Percentiles rank a stretch among this genome's conserved stretches.
Evolutionary conservation across 2,329 filamentous ascomycete species (phyloP).

Genomic region (Pseudogymnoascus sp.): DNA sequence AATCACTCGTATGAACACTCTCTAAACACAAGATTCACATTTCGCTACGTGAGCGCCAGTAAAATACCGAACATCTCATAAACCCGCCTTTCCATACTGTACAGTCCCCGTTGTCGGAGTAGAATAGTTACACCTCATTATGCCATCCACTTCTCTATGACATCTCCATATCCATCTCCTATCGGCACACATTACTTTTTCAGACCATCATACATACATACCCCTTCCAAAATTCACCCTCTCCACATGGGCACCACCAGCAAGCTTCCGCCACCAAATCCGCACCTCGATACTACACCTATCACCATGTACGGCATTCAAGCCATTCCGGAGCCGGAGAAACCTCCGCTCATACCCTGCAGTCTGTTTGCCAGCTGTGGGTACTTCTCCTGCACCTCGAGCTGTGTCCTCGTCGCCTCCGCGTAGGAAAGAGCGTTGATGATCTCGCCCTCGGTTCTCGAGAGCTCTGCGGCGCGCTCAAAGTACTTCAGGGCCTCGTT

Average conservation of each 20-base stretch:
- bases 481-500: slow-evolving; percentile 94
- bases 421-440: slow-evolving; percentile 95
- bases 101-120: neutral
- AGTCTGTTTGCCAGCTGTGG: slow-evolving; percentile 70
- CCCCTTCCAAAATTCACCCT: slow-evolving; percentile 1
- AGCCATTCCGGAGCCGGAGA: slow-evolving; percentile 23
- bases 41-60: slow-evolving; percentile 2
- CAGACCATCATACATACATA: slow-evolving; percentile 1
- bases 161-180: neutral
- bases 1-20: neutral
- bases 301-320: slow-evolving; percentile 16
- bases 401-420: slow-evolving; percentile 90
- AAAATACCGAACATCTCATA: slow-evolving; percentile 1
- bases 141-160: neutral
- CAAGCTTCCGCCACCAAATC: neutral
- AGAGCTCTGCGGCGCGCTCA: slow-evolving; percentile 89
- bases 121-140: slow-evolving; percentile 9
- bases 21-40: slow-evolving; percentile 7
- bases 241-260: slow-evolving; percentile 7
- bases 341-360: slow-evolving; percentile 47
- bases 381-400: slow-evolving; percentile 85
- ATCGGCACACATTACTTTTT: slow-evolving; percentile 9
- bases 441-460: slow-evolving; percentile 89
- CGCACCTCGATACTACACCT: neutral
- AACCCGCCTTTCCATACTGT: slow-evolving; percentile 4